phyloP scores from a whole-genome alignment of 768 basidiomycete genomes.

The Suillus subluteus region DNA sequence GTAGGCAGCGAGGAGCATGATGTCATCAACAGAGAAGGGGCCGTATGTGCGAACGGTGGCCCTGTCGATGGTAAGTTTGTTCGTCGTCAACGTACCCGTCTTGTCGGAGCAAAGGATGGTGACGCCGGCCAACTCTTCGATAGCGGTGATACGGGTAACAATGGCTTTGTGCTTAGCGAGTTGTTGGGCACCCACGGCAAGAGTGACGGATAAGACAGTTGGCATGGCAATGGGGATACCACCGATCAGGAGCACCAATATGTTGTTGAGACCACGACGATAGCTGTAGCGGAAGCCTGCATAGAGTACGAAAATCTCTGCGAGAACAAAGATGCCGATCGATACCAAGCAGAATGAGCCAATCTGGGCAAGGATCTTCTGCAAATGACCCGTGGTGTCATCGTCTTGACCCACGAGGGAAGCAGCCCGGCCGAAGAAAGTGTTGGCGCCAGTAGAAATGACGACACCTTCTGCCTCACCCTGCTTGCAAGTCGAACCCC shows the following conservation, averaged over 20 bases:
- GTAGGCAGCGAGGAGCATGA: constrained; percentile 93
- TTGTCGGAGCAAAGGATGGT: constrained; percentile 99
- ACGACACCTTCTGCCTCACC: constrained; percentile 99
- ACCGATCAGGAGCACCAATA: constrained; percentile 98
- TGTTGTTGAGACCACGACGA: constrained; percentile 95
- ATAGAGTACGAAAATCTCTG: constrained; percentile 94
- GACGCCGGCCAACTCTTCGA: constrained; percentile 97
- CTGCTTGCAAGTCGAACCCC: constrained; percentile 97
- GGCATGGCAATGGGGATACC: constrained; percentile 99
- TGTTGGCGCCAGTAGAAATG: constrained; percentile 97
- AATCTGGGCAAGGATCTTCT: constrained; percentile 97
- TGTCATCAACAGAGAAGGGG: constrained; percentile 85
- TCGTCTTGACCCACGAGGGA: constrained; percentile 97
- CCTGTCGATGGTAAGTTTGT: constrained; percentile 98
- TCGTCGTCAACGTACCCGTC: constrained; percentile 97
- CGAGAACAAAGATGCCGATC: constrained; percentile 94
- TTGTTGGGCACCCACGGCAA: constrained; percentile 98
- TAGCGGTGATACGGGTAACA: constrained; percentile 99
- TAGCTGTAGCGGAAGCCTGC: constrained; percentile 89
- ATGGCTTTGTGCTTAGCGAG: constrained; percentile 99
- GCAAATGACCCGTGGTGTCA: constrained; percentile 97
- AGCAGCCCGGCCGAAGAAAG: constrained; percentile 98
- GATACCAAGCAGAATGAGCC: constrained; percentile 96
- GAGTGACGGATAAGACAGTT: constrained; percentile 96
- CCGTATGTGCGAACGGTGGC: constrained; percentile 91